A percentile compares a stretch with the other conserved stretches of the same genome.
Evolutionary conservation across 2,329 filamentous ascomycete species (phyloP).

Genomic region (Aspergillus transmontanensis): DNA sequence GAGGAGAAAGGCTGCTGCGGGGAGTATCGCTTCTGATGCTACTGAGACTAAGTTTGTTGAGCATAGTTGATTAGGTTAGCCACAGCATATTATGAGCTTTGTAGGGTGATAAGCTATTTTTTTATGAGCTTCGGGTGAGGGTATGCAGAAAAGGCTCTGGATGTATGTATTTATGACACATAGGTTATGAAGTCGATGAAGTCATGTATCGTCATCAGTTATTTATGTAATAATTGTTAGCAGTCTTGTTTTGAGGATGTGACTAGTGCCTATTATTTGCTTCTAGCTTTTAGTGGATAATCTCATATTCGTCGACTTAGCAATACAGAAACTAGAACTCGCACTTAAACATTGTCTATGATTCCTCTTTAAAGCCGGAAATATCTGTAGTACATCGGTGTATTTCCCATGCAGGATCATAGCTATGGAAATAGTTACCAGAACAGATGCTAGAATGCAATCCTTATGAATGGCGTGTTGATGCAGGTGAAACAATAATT

Average conservation of each 20-base stretch:
- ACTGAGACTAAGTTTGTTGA: slow-evolving; percentile 23
- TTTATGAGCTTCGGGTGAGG: background rate
- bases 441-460: background rate
- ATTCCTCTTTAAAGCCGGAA: too few species aligned
- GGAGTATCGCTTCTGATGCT: slow-evolving; percentile 15
- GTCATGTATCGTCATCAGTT: background rate
- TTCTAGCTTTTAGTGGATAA: too few species aligned
- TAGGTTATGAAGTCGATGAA: background rate
- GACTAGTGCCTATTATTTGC: too few species aligned
- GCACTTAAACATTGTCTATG: too few species aligned
- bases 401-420: too few species aligned
- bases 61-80: background rate
- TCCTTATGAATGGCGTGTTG: too few species aligned
- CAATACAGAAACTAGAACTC: too few species aligned
- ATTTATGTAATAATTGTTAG: background rate
- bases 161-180: background rate
- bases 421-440: too few species aligned
- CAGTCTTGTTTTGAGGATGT: background rate
- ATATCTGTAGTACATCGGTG: too few species aligned
- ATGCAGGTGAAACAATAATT: background rate
- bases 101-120: background rate
- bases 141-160: background rate
- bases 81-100: background rate
- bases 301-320: too few species aligned
- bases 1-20: slow-evolving; percentile 43